Percentiles rank a stretch among this genome's conserved stretches.
phyloP scores from a whole-genome alignment of 345 rosid species.

The Barbarea vulgaris region DNA sequence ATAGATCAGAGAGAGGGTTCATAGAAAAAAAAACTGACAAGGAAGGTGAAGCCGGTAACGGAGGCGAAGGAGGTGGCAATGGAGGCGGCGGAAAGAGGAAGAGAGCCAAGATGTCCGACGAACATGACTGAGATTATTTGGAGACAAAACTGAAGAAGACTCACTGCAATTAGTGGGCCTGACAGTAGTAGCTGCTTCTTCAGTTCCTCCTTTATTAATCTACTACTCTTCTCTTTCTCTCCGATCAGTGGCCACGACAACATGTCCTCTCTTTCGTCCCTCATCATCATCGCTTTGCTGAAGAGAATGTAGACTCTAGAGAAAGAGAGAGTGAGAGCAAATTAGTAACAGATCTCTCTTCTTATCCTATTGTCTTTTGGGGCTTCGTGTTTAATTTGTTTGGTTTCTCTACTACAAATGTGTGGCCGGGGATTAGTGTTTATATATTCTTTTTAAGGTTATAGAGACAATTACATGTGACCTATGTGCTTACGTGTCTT shows the following conservation, averaged over 20 bases:
- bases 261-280: conserved; percentile 10
- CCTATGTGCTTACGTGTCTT: conserved; percentile 11
- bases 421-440: not conserved
- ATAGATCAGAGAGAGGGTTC: not conserved
- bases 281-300: conserved; percentile 9
- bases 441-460: not conserved
- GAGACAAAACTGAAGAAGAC: conserved; percentile 36
- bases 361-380: conserved; percentile 21
- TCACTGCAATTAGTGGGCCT: conserved; percentile 27
- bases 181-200: conserved; percentile 40
- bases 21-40: conserved; percentile 32
- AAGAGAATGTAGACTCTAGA: not conserved
- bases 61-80: conserved; percentile 55
- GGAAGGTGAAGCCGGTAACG: conserved; percentile 52
- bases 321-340: conserved; percentile 4
- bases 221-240: conserved; percentile 6
- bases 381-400: conserved; percentile 9
- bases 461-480: conserved; percentile 2
- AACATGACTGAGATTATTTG: conserved; percentile 52
- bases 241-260: conserved; percentile 27
- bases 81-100: conserved; percentile 54
- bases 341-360: not conserved
- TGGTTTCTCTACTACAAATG: conserved; percentile 16
- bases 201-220: conserved; percentile 29
- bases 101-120: conserved; percentile 68